phyloP scores from a whole-genome alignment of 2,329 filamentous ascomycete genomes.

The Cercospora janseana region DNA sequence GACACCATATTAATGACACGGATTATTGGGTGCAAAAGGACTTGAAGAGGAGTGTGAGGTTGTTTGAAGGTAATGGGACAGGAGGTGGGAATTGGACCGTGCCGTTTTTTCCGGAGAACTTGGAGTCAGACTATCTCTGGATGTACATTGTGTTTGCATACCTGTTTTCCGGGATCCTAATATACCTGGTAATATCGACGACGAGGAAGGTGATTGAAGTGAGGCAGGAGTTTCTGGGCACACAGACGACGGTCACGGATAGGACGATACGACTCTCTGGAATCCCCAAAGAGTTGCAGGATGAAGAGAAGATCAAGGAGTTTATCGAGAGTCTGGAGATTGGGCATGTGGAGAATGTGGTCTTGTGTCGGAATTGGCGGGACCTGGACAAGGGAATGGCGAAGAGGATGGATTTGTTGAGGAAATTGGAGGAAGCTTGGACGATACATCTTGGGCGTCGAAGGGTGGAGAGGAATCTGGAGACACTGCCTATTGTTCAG shows the following conservation, averaged over 20 bases:
- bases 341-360: slow-evolving; percentile 84
- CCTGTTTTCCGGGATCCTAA: slow-evolving; percentile 76
- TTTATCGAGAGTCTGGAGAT: slow-evolving; percentile 86
- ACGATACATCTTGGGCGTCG: slow-evolving; percentile 68
- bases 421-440: slow-evolving; percentile 79
- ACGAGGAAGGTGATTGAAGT: slow-evolving; percentile 82
- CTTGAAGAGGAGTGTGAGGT: slow-evolving; percentile 19
- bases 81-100: slow-evolving; percentile 14
- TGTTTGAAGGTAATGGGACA: slow-evolving; percentile 14
- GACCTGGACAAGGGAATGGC: slow-evolving; percentile 73
- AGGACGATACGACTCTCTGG: slow-evolving; percentile 88
- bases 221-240: slow-evolving; percentile 86
- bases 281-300: slow-evolving; percentile 74
- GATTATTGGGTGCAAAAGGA: slow-evolving; percentile 9
- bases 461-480: slow-evolving; percentile 48
- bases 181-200: slow-evolving; percentile 79
- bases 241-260: slow-evolving; percentile 92
- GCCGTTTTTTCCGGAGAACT: slow-evolving; percentile 25
- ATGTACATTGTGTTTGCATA: slow-evolving; percentile 94
- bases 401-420: slow-evolving; percentile 62
- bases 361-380: slow-evolving; percentile 82
- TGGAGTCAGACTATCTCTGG: slow-evolving; percentile 69
- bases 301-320: slow-evolving; percentile 78
- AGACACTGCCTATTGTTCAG: slow-evolving; percentile 52
- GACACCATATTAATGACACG: slow-evolving; percentile 8